phyloP scores from a whole-genome alignment of 768 basidiomycete genomes.

The Thelephora ganbajun region DNA sequence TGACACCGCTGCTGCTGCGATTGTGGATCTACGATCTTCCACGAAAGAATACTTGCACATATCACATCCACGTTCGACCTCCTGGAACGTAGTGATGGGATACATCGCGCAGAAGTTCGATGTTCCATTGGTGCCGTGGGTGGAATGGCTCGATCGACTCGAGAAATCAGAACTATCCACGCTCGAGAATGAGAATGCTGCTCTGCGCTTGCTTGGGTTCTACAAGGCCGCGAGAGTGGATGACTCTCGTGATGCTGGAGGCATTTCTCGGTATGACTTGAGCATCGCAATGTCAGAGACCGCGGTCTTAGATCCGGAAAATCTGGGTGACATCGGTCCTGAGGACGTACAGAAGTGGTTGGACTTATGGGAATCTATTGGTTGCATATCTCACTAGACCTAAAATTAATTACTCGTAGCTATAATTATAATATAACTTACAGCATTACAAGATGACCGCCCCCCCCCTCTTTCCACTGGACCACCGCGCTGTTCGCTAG shows the following conservation, averaged over 20 bases:
- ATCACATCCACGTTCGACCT: slow-evolving; percentile 12
- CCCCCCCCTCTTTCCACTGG: too few species aligned
- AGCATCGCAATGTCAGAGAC: neutral
- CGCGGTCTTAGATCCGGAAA: neutral
- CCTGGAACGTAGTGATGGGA: slow-evolving; percentile 11
- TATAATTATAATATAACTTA: too few species aligned
- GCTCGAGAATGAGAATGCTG: neutral
- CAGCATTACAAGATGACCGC: too few species aligned
- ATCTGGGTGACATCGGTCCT: neutral
- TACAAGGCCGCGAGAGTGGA: neutral
- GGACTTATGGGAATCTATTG: neutral
- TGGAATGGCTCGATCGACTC: slow-evolving; percentile 12
- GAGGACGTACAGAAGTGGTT: neutral
- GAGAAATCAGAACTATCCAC: neutral
- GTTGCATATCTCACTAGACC: neutral
- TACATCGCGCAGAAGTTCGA: slow-evolving; percentile 8
- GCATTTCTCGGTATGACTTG: neutral
- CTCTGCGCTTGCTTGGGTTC: neutral
- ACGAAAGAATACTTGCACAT: slow-evolving; percentile 9
- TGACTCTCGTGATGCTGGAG: neutral
- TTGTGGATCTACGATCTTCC: slow-evolving; percentile 13
- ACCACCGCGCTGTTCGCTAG: too few species aligned
- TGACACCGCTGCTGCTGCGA: slow-evolving; percentile 12
- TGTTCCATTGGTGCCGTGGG: slow-evolving; percentile 15
- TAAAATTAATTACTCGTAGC: neutral